These are phyloP conservation scores for Calonectria hongkongensis DNA, from an alignment of 2,329 filamentous ascomycete genomes.

Conservation along the genomic window DNA sequence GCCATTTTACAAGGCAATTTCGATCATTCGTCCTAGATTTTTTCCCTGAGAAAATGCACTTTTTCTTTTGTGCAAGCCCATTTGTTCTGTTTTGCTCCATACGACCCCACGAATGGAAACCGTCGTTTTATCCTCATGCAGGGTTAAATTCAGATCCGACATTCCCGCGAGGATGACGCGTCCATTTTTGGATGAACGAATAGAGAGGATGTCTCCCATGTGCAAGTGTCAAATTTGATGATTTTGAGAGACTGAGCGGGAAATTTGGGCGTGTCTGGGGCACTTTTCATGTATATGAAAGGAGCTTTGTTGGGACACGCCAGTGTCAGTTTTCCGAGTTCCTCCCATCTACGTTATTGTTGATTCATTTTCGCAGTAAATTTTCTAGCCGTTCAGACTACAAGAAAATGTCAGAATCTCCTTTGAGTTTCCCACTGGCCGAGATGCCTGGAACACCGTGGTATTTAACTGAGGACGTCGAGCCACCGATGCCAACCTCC, in stretches of 20 bases:
- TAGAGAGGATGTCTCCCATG: neutral
- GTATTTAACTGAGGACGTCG: neutral
- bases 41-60: slow-evolving; percentile 7
- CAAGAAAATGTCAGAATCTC: neutral
- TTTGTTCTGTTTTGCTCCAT: neutral
- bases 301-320: neutral
- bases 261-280: neutral
- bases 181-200: neutral
- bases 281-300: neutral
- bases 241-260: neutral
- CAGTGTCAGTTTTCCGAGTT: too few relatives aligned
- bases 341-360: too few relatives aligned
- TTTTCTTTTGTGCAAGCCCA: neutral
- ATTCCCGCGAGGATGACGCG: neutral
- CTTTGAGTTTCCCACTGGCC: neutral
- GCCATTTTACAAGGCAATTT: neutral
- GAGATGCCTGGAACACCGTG: neutral
- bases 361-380: neutral
- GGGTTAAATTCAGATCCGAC: neutral
- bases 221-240: neutral
- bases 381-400: neutral
- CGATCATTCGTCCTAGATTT: too few relatives aligned
- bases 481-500: neutral
- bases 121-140: neutral
- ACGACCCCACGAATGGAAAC: neutral